A percentile compares a stretch with the other conserved stretches of the same genome.
These are phyloP conservation scores for Ophiosphaerella herpotricha DNA, from an alignment of 2,329 filamentous ascomycete genomes.

Conservation along the genomic window DNA sequence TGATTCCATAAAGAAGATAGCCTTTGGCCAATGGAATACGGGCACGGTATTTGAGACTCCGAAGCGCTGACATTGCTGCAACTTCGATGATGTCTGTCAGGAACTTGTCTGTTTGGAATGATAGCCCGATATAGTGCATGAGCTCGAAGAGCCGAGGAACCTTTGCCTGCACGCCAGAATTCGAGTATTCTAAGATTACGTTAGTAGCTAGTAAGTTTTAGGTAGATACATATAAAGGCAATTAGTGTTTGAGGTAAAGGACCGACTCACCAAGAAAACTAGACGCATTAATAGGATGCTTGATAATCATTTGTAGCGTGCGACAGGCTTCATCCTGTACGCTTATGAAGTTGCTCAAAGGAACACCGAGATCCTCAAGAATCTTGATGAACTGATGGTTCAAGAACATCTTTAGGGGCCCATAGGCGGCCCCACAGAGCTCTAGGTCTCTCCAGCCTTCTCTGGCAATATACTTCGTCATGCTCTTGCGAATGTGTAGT, in stretches of 20 bases:
- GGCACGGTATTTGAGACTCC: conserved; percentile 77
- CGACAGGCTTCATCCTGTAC: conserved; percentile 68
- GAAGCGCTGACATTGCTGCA: conserved; percentile 69
- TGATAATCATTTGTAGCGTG: conserved; percentile 63
- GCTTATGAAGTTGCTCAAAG: conserved; percentile 62
- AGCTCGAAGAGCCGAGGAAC: conserved; percentile 66
- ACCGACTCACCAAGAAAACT: conserved; percentile 58
- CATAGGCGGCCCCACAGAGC: conserved; percentile 72
- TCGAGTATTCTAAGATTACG: conserved; percentile 53
- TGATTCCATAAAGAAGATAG: conserved; percentile 78
- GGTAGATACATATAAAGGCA: neutral
- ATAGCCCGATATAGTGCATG: conserved; percentile 61
- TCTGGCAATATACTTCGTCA: conserved; percentile 73
- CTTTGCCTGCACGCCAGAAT: conserved; percentile 64
- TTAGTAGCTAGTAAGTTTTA: neutral
- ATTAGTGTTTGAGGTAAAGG: neutral
- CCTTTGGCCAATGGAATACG: conserved; percentile 73
- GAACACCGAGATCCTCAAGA: conserved; percentile 74
- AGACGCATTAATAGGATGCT: conserved; percentile 64
- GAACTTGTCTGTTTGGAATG: conserved; percentile 71
- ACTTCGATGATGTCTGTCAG: conserved; percentile 73
- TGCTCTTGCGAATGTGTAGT: conserved; percentile 70
- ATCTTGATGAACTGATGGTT: conserved; percentile 87
- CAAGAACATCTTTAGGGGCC: conserved; percentile 69
- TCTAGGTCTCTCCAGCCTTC: conserved; percentile 61